Evolutionary conservation across 495 filamentous ascomycete genomes (phyloP), one percentile per base, ranked within the genome.

Genomic region (Penicillium turbatum): DNA sequence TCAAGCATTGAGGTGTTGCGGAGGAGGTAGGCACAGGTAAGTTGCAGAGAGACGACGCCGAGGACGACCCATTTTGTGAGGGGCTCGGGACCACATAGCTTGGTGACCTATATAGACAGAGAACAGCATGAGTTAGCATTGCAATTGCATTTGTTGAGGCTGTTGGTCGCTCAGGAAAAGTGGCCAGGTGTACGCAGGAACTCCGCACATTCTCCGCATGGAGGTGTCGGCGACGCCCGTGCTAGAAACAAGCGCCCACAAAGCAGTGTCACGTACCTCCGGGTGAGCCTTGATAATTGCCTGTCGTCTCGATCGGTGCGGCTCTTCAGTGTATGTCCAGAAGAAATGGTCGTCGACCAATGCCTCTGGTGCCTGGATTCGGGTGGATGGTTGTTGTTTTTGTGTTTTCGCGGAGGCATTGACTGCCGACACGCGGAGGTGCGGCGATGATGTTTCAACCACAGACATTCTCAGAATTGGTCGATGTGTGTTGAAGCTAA

Each of bases 211-310:
- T 8, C 48, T 51, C 30, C 44, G 44, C 43, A 56, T 36, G 21
- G 26, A 44, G 16, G 16, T 26, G 31, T 45, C 30, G n/a, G 6
- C 35, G 17, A 46, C 11, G 4, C 10, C 37, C 19, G 12, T 10
- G 19, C 21, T 35, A 43, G 16, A 4, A 6, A 15, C 17, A n/a
- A 31, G 10, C 11, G 19, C 26, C 3, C 17, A 4, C 11, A 4
- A 31, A 43, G 49, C 53, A 24, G 46, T 0, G 1, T 27, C n/a
- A 55, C 48, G 46, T 79, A 95, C 93, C 82, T 97, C 91, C 42
- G 95, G 95, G 69, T 99, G 92, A 21, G 95, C 95, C 75, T 96
- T 97, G 74, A 99, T 97, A 61, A 99, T 99, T 51, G 90, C 90
- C 51, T 88, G 78, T 51, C 95, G 80, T 63, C 95, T 74, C 36